A percentile compares a stretch with the other conserved stretches of the same genome.
Evolutionary conservation across 345 rosid species (phyloP).

Genomic region (Pelargonium nanum): DNA sequence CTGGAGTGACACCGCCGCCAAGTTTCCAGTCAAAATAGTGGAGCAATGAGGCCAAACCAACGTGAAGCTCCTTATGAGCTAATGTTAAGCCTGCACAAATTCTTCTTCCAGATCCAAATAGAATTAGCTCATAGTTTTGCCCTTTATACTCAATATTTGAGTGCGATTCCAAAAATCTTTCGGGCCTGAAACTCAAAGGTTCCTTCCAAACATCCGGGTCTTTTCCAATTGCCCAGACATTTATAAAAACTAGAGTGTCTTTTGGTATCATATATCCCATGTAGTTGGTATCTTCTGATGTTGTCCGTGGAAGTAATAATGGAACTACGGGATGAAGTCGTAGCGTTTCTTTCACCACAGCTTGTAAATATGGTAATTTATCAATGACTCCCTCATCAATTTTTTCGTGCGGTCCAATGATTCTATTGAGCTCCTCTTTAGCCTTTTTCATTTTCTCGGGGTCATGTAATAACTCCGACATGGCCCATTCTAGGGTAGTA

Average conservation of each 20-base stretch:
- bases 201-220: slow-evolving; percentile 13
- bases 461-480: slow-evolving; percentile 3
- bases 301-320: background rate
- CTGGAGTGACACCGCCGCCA: background rate
- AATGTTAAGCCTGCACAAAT: slow-evolving; percentile 20
- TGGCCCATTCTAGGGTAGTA: background rate
- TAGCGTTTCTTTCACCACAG: slow-evolving; percentile 9
- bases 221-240: slow-evolving; percentile 5
- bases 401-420: background rate
- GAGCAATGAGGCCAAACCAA: slow-evolving; percentile 17
- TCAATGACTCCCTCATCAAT: slow-evolving; percentile 6
- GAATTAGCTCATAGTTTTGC: slow-evolving; percentile 13
- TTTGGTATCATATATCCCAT: slow-evolving; percentile 5
- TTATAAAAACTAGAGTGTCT: slow-evolving; percentile 5
- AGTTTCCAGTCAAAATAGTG: slow-evolving; percentile 16
- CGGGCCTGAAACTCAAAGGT: slow-evolving; percentile 20
- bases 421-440: slow-evolving; percentile 7
- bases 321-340: slow-evolving; percentile 1
- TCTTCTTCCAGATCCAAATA: slow-evolving; percentile 26
- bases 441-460: slow-evolving; percentile 1
- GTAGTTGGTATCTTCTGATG: background rate
- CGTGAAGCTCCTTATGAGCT: slow-evolving; percentile 13
- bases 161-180: slow-evolving; percentile 18
- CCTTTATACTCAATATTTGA: slow-evolving; percentile 17
- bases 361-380: slow-evolving; percentile 5